Evolutionary conservation across 352 stramenopile genomes (phyloP), one percentile per base, ranked within the genome.

Genomic region (Phytophthora sansomeana): DNA sequence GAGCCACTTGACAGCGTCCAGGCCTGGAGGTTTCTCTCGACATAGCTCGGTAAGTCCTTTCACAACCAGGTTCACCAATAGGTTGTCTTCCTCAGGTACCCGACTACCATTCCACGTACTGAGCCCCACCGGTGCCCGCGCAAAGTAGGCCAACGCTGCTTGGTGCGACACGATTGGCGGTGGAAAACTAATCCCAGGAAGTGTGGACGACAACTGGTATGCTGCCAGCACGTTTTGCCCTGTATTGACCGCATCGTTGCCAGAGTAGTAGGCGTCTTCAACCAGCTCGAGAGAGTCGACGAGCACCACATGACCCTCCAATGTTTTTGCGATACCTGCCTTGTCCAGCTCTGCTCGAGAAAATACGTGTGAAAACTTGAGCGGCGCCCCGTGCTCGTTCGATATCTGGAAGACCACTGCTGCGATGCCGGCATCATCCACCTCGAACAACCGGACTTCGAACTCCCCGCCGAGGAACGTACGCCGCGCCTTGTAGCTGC

Each of bases 1-100:
- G 35, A 97, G 85, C 87, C 88, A 93, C 41, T 72, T 77, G 35
- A 92, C 80, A n/a, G 89, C 87, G n/a, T 91, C 69, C 33, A 96
- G 58, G 0, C 84, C 87, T 8, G 78, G 62, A 6, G 84, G 87
- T 19, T 96, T 97, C 32, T 89, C 67, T 7, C 89, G 85, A 52
- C 90, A 97, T 13, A 97, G 75, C 59, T 96, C 87, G 0, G 78
- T 72, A 13, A 97, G 74, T 4, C 80, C 90, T 17, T 85, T 89
- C 6, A 80, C 83, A 5, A 97, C 72, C 42, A 97, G 71, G 54
- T 91, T 78, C 9, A 85, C 51, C 57, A 93, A 69, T 43, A 83
- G 48, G 28, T 80, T 74, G 1, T 85, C 59, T 21, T 85, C 66
- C 5, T 71, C 58, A 5, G 61, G 52, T 50, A 68, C 65, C 36